Conservation (phyloP, 495 filamentous ascomycete genomes). For the Tuber borchii region DNA sequence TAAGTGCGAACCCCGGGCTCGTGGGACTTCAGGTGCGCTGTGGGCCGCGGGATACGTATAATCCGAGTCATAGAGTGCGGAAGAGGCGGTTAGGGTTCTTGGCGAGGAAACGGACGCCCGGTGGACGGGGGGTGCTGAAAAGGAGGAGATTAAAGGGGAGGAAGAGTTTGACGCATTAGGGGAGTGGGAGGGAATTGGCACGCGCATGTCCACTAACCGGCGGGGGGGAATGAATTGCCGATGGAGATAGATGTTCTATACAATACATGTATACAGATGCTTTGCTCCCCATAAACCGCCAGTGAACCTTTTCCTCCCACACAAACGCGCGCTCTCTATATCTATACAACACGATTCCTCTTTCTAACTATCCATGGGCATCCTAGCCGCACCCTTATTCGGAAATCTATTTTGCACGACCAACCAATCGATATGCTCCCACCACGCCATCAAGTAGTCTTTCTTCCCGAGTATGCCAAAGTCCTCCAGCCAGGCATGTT, state of each 20-base stretch:
- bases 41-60: conserved; percentile 57
- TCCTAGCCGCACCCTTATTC: neutral
- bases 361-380: neutral
- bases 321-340: neutral
- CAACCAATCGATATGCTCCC: conserved; percentile 79
- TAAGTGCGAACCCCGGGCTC: conserved; percentile 50
- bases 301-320: neutral
- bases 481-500: conserved; percentile 85
- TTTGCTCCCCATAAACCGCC: neutral
- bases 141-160: conserved; percentile 57
- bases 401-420: conserved; percentile 48
- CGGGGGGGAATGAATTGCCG: neutral
- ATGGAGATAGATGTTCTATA: neutral
- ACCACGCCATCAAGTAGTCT: conserved; percentile 71
- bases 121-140: conserved; percentile 53
- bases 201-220: no score
- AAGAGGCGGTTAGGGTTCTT: conserved; percentile 68
- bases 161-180: conserved; percentile 56
- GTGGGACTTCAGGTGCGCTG: conserved; percentile 48
- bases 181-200: neutral
- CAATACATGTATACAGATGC: conserved; percentile 12
- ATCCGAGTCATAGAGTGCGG: conserved; percentile 61
- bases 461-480: conserved; percentile 76
- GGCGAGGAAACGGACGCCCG: conserved; percentile 52
- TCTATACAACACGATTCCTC: neutral